Evolutionary conservation across 352 stramenopile genomes (phyloP).

Genomic region (Pythium utonaiense): DNA sequence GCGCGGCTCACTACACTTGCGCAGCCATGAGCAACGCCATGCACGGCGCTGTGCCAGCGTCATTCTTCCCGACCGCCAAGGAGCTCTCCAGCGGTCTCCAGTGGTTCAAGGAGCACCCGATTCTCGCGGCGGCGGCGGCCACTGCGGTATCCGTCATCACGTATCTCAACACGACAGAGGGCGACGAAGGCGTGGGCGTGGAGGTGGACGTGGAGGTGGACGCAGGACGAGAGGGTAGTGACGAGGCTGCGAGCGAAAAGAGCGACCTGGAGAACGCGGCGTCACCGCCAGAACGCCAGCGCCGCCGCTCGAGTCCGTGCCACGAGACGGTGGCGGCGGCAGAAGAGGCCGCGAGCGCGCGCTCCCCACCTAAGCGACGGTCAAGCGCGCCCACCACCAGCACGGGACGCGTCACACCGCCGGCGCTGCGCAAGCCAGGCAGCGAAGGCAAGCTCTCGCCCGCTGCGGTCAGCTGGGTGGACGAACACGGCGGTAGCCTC

Average conservation of each 20-base stretch:
- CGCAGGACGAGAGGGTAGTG: no score
- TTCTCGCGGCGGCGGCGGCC: conserved; percentile 70
- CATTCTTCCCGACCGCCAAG: conserved; percentile 85
- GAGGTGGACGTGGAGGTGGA: no score
- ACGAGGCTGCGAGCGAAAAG: no score
- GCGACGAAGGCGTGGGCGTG: no score
- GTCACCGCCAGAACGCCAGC: background rate
- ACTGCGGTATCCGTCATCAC: conserved; percentile 83
- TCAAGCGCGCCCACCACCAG: conserved; percentile 18
- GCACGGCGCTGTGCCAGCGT: conserved; percentile 37
- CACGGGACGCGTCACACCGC: conserved; percentile 22
- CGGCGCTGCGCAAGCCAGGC: conserved; percentile 21
- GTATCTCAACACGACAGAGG: conserved; percentile 58
- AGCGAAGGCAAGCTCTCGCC: conserved; percentile 43
- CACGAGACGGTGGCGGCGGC: background rate
- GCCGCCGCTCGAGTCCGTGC: conserved; percentile 14
- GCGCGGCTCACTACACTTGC: no score
- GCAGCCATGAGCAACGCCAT: conserved; percentile 36
- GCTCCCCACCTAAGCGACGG: background rate
- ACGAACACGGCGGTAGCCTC: conserved; percentile 73
- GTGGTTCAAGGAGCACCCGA: conserved; percentile 85
- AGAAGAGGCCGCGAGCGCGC: no score
- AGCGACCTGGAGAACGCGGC: background rate
- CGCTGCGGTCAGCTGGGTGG: conserved; percentile 74
- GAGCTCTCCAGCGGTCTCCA: conserved; percentile 79